Evolutionary conservation across 169 alveolate species (phyloP).

Genomic region (Plasmodium reichenowi): DNA sequence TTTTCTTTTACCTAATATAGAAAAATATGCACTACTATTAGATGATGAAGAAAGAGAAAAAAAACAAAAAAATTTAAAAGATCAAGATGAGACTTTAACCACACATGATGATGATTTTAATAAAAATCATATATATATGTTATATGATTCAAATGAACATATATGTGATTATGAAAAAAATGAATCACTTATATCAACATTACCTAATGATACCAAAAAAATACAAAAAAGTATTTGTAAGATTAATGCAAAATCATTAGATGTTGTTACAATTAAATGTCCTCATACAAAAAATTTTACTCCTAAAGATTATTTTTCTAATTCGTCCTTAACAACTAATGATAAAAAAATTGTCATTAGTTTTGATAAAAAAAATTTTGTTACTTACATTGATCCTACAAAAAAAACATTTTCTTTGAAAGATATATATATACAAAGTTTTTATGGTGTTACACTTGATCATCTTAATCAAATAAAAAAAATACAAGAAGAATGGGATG

Average conservation of each 20-base stretch:
- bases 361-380: conserved; percentile 14
- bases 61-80: neutral
- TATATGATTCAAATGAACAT: conserved; percentile 8
- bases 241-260: conserved; percentile 33
- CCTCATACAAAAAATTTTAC: conserved; percentile 7
- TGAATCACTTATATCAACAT: neutral
- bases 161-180: conserved; percentile 27
- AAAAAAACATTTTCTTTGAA: conserved; percentile 29
- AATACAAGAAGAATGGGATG: conserved; percentile 26
- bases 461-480: conserved; percentile 12
- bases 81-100: neutral
- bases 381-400: conserved; percentile 23
- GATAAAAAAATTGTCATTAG: conserved; percentile 17
- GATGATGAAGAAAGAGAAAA: neutral
- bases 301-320: neutral
- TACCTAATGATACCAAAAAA: conserved; percentile 19
- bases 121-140: neutral
- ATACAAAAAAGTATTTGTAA: conserved; percentile 28
- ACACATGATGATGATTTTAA: neutral
- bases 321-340: neutral
- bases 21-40: neutral
- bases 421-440: conserved; percentile 24
- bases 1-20: neutral
- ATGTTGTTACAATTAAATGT: conserved; percentile 52
- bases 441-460: conserved; percentile 21